Percentiles rank a stretch among this genome's conserved stretches.
phyloP scores from a whole-genome alignment of 140 eudicot species.

The Ambrosia hybrid region DNA sequence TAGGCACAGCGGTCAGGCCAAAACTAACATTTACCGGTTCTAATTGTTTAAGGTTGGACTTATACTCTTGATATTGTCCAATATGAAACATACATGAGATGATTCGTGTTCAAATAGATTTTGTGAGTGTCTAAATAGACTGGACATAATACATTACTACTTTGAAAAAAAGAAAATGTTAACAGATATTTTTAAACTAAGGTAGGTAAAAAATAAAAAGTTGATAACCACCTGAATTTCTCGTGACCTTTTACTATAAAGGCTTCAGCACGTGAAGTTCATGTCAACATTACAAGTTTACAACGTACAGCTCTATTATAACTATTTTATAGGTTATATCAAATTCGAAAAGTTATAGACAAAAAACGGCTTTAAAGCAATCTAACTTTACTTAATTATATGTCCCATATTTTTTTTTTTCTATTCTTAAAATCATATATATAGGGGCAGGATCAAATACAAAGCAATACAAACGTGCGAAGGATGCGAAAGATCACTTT shows the following conservation, averaged over 20 bases:
- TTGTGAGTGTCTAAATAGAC: no score
- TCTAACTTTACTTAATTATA: neutral
- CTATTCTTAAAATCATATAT: no score
- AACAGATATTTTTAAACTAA: neutral
- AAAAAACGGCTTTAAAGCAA: constrained; percentile 18
- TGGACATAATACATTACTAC: neutral
- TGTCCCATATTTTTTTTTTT: neutral
- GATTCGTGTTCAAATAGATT: no score
- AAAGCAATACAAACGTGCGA: no score
- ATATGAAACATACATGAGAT: no score
- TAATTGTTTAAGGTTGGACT: no score
- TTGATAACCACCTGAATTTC: constrained; percentile 27
- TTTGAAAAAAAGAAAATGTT: neutral
- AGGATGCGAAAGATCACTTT: no score
- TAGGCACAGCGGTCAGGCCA: no score
- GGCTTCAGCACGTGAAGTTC: constrained; percentile 23
- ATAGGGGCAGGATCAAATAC: no score
- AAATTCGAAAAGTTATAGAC: neutral
- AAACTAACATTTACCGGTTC: no score
- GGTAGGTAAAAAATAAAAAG: constrained; percentile 28
- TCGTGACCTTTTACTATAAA: constrained; percentile 36
- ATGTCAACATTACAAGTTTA: constrained; percentile 22
- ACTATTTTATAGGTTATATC: neutral
- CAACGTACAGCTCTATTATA: constrained; percentile 17
- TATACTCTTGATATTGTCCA: no score